Evolutionary conservation across 768 basidiomycete genomes (phyloP).

Genomic region (Rossbeevera mucosa): DNA sequence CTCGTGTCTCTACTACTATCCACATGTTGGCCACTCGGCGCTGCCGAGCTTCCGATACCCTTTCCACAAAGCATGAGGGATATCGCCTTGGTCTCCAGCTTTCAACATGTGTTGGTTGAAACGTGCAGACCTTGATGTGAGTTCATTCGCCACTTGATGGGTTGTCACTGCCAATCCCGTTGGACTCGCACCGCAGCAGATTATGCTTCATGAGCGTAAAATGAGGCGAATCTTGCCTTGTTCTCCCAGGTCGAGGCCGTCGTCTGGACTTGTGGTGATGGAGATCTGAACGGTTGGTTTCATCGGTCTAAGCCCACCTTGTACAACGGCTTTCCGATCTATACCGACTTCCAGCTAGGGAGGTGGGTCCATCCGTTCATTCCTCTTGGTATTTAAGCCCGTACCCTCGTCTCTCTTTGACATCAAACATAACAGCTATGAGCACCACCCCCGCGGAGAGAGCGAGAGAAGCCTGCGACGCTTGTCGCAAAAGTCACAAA

Average conservation of each 20-base stretch:
- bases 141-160: conserved; percentile 1
- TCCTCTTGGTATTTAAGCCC: conserved; percentile 21
- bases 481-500: conserved; percentile 25
- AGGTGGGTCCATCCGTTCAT: conserved; percentile 9
- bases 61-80: conserved; percentile 8
- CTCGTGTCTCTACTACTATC: conserved; percentile 14
- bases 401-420: neutral
- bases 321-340: conserved; percentile 8
- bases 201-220: conserved; percentile 4
- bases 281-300: conserved; percentile 16
- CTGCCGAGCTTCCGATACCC: conserved; percentile 9
- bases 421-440: conserved; percentile 14
- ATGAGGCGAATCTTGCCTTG: neutral
- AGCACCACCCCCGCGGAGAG: conserved; percentile 16
- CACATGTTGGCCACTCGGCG: conserved; percentile 4
- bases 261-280: conserved; percentile 5
- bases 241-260: neutral
- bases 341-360: conserved; percentile 1
- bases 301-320: conserved; percentile 3
- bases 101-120: conserved; percentile 21
- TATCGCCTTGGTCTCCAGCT: neutral
- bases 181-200: neutral
- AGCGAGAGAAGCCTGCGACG: conserved; percentile 24
- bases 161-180: conserved; percentile 5
- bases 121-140: conserved; percentile 19